These are phyloP conservation scores for Phoenix roebelenii DNA, from an alignment of 176 grass and related monocot species.

Conservation along the genomic window DNA sequence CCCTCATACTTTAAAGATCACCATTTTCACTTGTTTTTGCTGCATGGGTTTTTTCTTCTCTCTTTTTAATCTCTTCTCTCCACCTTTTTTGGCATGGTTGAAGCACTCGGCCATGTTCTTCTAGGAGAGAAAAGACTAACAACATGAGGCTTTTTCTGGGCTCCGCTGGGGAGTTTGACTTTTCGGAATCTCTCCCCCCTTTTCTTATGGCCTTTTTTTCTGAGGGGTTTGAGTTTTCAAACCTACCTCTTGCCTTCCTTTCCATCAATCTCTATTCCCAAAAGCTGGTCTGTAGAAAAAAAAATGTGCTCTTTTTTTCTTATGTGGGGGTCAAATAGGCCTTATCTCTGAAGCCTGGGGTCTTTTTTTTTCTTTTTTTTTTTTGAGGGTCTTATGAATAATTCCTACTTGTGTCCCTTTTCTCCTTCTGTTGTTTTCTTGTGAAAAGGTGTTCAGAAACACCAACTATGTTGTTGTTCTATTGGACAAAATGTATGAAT, in stretches of 20 bases:
- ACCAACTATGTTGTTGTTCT: too few relatives aligned
- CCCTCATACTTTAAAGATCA: constrained; percentile 24
- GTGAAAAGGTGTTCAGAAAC: too few relatives aligned
- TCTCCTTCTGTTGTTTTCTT: too few relatives aligned
- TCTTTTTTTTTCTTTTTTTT: background rate
- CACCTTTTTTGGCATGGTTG: constrained; percentile 31
- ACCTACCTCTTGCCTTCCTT: constrained; percentile 10
- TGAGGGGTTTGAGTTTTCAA: constrained; percentile 10
- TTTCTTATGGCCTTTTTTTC: constrained; percentile 17
- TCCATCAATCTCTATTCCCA: constrained; percentile 15
- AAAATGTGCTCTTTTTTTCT: constrained; percentile 1
- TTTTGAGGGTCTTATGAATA: too few relatives aligned
- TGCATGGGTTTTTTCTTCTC: constrained; percentile 25
- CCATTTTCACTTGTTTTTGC: constrained; percentile 63
- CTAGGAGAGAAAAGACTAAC: background rate
- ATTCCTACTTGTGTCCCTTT: too few relatives aligned
- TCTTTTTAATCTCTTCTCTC: constrained; percentile 6
- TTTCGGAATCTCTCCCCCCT: constrained; percentile 18
- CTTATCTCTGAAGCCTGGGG: background rate
- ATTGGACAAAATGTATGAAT: too few relatives aligned
- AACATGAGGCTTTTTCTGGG: constrained; percentile 10
- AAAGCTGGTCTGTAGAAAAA: constrained; percentile 3
- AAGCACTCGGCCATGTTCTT: constrained; percentile 14
- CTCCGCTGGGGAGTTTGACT: constrained; percentile 18
- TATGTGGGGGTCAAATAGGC: background rate